A percentile compares a stretch with the other conserved stretches of the same genome.
These are phyloP conservation scores for Vigna radiata DNA, from an alignment of 306 rosid species.

Conservation along the genomic window DNA sequence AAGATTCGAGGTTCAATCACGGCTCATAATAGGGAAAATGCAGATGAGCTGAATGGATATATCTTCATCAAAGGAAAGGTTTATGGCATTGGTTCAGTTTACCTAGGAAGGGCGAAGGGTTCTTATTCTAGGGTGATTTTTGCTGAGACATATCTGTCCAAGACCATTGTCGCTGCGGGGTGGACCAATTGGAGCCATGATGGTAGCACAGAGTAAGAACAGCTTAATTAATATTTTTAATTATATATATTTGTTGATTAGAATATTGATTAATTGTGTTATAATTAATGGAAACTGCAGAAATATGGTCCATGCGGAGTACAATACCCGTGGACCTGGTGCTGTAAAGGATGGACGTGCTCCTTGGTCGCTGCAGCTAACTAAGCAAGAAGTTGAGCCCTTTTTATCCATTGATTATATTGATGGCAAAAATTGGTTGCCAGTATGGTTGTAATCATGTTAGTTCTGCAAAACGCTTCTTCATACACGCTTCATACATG, in stretches of 20 bases:
- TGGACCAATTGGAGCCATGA: conserved; percentile 83
- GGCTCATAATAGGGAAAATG: conserved; percentile 61
- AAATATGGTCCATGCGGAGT: conserved; percentile 67
- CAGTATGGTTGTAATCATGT: conserved; percentile 54
- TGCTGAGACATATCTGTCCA: conserved; percentile 67
- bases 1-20: conserved; percentile 68
- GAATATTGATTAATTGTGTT: conserved; percentile 1
- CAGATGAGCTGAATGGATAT: conserved; percentile 65
- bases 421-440: conserved; percentile 75
- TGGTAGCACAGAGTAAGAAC: conserved; percentile 70
- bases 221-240: not conserved
- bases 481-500: too few species aligned
- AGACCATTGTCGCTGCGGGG: conserved; percentile 59
- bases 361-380: conserved; percentile 66
- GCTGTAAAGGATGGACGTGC: conserved; percentile 47
- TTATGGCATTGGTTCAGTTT: conserved; percentile 75
- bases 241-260: not conserved
- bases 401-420: conserved; percentile 64
- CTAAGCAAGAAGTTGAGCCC: conserved; percentile 52
- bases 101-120: conserved; percentile 82
- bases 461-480: not conserved
- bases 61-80: conserved; percentile 62
- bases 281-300: conserved; percentile 46
- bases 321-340: conserved; percentile 73
- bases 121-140: conserved; percentile 70